Evolutionary conservation across 805 yeast genomes (phyloP).

Genomic region (Saccharomycopsis amapae): DNA sequence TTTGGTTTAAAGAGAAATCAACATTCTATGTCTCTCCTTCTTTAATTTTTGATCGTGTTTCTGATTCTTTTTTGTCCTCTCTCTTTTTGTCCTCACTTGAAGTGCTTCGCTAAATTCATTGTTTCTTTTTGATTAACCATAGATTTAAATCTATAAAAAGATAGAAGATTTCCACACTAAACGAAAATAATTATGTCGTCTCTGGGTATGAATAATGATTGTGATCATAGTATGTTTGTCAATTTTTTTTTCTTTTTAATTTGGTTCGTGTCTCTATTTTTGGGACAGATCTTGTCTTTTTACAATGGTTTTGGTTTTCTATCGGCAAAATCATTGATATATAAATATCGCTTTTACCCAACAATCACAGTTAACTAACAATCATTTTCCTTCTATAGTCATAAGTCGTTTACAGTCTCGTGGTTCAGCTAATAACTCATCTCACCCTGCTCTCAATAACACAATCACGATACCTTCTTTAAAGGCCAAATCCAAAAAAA

Average conservation of each 20-base stretch:
- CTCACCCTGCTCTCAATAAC: not conserved
- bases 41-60: too few species aligned
- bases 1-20: too few species aligned
- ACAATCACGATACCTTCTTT: not conserved
- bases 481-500: constrained; percentile 1
- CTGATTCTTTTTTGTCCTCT: too few species aligned
- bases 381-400: not conserved
- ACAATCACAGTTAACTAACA: not conserved
- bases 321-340: not conserved
- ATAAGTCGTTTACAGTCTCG: constrained; percentile 11
- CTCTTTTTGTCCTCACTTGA: too few species aligned
- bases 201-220: not conserved
- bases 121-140: too few species aligned
- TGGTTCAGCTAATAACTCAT: not conserved
- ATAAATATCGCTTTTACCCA: not conserved
- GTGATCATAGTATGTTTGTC: constrained; percentile 9
- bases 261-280: not conserved
- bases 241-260: not conserved
- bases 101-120: not conserved
- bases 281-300: not conserved
- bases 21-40: too few species aligned
- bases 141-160: not conserved
- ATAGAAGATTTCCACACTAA: not conserved
- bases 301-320: not conserved
- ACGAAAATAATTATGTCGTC: not conserved